Evolutionary conservation across 306 rosid genomes (phyloP).

Genomic region (Oemleria cerasiformis): DNA sequence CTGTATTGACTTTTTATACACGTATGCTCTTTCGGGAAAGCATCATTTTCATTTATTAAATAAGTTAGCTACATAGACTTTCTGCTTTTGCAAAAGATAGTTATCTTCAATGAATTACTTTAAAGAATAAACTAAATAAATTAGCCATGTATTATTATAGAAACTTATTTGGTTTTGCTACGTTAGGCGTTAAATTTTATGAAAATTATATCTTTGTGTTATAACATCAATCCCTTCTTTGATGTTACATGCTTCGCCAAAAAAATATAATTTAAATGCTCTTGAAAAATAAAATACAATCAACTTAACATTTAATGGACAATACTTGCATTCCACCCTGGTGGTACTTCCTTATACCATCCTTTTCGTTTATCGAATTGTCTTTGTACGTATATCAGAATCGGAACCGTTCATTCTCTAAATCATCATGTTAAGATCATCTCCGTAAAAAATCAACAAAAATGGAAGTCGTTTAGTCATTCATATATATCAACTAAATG

Average conservation of each 20-base stretch:
- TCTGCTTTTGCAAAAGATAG: not conserved
- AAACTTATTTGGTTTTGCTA: not conserved
- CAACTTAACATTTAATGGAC: too few relatives aligned
- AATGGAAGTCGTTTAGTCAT: too few relatives aligned
- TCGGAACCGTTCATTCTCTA: too few relatives aligned
- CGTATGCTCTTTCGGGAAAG: not conserved
- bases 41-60: constrained; percentile 9
- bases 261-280: not conserved
- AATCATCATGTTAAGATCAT: too few relatives aligned
- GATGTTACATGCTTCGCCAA: not conserved
- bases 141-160: not conserved
- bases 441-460: too few relatives aligned
- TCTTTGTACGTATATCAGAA: too few relatives aligned
- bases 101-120: not conserved
- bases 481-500: too few relatives aligned
- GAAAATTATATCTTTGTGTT: not conserved
- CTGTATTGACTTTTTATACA: not conserved
- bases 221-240: not conserved
- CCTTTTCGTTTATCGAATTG: too few relatives aligned
- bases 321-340: too few relatives aligned
- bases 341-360: too few relatives aligned
- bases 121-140: not conserved
- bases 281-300: not conserved
- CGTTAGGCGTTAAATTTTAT: not conserved
- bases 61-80: not conserved